A percentile compares a stretch with the other conserved stretches of the same genome.
phyloP scores from a whole-genome alignment of 805 yeast species.

The Wickerhamomyces kurtzmanii region DNA sequence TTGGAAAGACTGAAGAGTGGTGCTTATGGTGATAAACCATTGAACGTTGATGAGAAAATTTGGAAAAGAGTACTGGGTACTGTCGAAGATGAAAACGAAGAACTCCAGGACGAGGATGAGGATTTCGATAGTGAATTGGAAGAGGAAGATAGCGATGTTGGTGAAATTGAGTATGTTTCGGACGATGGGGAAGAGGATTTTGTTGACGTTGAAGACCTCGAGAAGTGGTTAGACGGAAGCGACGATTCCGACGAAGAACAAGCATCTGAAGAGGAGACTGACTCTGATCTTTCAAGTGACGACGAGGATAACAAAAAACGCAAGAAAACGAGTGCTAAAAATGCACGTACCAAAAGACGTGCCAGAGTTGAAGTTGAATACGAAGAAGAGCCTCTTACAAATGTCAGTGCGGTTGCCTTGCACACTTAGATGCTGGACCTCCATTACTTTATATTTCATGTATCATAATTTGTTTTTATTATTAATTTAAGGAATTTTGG shows the following conservation, averaged over 20 bases:
- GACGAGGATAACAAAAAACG: conserved; percentile 27
- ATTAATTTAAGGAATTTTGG: too few species aligned
- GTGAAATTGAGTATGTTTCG: conserved; percentile 82
- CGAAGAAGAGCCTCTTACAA: conserved; percentile 52
- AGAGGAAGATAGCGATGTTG: conserved; percentile 46
- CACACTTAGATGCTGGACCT: too few species aligned
- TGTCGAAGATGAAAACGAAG: conserved; percentile 59
- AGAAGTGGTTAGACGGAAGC: conserved; percentile 68
- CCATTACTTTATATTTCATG: too few species aligned
- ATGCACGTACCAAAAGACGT: conserved; percentile 41
- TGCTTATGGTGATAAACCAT: conserved; percentile 96
- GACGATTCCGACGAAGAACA: conserved; percentile 29
- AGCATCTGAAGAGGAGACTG: conserved; percentile 20
- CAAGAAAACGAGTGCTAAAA: conserved; percentile 25
- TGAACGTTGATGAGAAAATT: conserved; percentile 90
- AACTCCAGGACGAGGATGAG: conserved; percentile 34
- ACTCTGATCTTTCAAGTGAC: conserved; percentile 26
- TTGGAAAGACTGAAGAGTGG: conserved; percentile 93
- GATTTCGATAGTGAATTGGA: conserved; percentile 39
- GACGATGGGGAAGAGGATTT: conserved; percentile 88
- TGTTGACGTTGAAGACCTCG: conserved; percentile 89
- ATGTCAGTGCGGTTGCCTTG: conserved; percentile 10
- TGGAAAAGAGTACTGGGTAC: conserved; percentile 92
- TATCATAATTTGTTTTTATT: too few species aligned
- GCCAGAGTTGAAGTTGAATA: conserved; percentile 77